phyloP scores from a whole-genome alignment of 345 rosid genomes.

The Streptanthus diversifolius region DNA sequence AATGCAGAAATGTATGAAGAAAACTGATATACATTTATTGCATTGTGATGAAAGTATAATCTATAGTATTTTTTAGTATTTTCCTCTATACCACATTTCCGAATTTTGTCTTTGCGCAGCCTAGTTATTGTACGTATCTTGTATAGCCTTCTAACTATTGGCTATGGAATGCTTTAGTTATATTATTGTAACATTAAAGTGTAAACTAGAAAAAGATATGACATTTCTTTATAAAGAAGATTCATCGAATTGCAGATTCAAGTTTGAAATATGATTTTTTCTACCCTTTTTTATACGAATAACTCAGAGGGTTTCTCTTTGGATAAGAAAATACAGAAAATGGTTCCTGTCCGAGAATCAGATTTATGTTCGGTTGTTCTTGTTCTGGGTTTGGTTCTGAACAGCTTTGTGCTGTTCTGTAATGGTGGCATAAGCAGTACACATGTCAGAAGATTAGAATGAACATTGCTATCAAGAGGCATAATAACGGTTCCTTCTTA shows the following conservation, averaged over 20 bases:
- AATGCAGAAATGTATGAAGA: too few relatives aligned
- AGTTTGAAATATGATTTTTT: too few relatives aligned
- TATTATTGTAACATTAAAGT: neutral
- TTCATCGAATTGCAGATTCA: too few relatives aligned
- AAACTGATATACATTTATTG: too few relatives aligned
- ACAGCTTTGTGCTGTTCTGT: constrained; percentile 31
- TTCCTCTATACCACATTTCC: neutral
- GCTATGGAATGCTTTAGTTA: neutral
- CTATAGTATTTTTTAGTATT: neutral
- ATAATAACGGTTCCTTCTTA: neutral
- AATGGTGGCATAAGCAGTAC: constrained; percentile 60
- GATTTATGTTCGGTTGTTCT: neutral
- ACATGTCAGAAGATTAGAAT: constrained; percentile 44
- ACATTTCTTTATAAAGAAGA: neutral
- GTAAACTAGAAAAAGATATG: neutral
- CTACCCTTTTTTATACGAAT: neutral
- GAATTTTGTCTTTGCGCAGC: neutral
- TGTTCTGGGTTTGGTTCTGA: constrained; percentile 38
- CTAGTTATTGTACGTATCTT: neutral
- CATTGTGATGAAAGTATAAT: neutral
- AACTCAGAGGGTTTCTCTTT: neutral
- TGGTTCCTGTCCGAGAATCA: neutral
- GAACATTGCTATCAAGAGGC: constrained; percentile 22
- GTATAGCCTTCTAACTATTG: too few relatives aligned
- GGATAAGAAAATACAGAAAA: neutral